These are phyloP conservation scores for Pseudogymnoascus sp. DNA, from an alignment of 2,329 filamentous ascomycete genomes.

Conservation along the genomic window DNA sequence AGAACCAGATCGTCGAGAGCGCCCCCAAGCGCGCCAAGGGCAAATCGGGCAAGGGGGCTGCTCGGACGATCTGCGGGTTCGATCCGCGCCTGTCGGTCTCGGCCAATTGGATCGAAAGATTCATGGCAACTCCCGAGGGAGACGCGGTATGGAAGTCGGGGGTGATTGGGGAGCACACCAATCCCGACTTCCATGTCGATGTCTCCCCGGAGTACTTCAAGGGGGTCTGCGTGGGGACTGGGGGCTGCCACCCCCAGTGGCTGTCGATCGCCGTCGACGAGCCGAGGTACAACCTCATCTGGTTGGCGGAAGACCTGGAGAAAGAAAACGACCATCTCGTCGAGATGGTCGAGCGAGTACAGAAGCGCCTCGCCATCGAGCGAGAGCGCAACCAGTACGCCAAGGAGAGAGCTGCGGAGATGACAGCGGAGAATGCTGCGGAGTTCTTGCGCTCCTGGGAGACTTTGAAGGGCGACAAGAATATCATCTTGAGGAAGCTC, in stretches of 20 bases:
- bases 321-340: not conserved
- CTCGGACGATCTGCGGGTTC: not conserved
- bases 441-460: not conserved
- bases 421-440: not conserved
- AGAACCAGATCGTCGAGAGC: not conserved
- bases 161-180: not conserved
- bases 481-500: not conserved
- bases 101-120: not conserved
- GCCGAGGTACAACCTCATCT: not conserved
- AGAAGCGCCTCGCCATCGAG: not conserved
- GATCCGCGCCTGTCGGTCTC: not conserved
- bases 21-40: slow-evolving; percentile 4
- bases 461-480: not conserved
- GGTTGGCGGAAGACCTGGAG: not conserved
- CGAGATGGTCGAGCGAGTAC: not conserved
- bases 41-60: not conserved
- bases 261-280: not conserved
- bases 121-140: not conserved
- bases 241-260: not conserved
- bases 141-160: not conserved
- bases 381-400: not conserved
- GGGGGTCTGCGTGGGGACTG: not conserved
- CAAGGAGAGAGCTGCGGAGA: not conserved
- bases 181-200: not conserved
- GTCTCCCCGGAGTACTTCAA: not conserved